Conservation (phyloP, 768 basidiomycete species). For the Russula griseocarnosa region DNA sequence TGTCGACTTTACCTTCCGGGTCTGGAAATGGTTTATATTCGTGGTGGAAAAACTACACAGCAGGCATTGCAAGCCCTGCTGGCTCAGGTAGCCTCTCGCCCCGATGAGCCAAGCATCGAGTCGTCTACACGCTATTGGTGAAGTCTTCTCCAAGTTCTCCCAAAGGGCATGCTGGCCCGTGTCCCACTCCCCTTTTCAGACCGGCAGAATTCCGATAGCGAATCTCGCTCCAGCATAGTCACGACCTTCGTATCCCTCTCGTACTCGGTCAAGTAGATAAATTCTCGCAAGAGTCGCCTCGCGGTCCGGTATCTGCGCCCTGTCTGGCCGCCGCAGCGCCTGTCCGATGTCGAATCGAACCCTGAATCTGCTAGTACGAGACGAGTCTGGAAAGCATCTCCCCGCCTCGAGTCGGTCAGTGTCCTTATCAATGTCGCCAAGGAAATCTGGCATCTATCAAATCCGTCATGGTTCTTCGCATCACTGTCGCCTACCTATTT, state of each 20-base stretch:
- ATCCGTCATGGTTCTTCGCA: too few relatives aligned
- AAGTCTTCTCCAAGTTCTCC: neutral
- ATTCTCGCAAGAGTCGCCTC: conserved; percentile 21
- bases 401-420: conserved; percentile 5
- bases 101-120: conserved; percentile 1
- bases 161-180: conserved; percentile 8
- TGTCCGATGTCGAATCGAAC: neutral
- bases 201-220: neutral
- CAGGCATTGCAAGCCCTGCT: neutral
- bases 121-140: conserved; percentile 2
- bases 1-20: neutral
- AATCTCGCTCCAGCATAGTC: neutral
- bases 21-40: neutral
- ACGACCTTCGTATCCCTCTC: neutral
- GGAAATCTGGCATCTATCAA: neutral
- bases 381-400: conserved; percentile 1
- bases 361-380: neutral
- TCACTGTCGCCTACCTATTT: too few relatives aligned
- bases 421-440: neutral
- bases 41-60: neutral
- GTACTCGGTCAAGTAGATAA: conserved; percentile 14
- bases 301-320: conserved; percentile 11
- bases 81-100: conserved; percentile 4
- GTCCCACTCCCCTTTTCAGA: neutral
- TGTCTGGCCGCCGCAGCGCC: neutral